Evolutionary conservation across 2,329 filamentous ascomycete genomes (phyloP).

Genomic region (Colletotrichum noveboracense): DNA sequence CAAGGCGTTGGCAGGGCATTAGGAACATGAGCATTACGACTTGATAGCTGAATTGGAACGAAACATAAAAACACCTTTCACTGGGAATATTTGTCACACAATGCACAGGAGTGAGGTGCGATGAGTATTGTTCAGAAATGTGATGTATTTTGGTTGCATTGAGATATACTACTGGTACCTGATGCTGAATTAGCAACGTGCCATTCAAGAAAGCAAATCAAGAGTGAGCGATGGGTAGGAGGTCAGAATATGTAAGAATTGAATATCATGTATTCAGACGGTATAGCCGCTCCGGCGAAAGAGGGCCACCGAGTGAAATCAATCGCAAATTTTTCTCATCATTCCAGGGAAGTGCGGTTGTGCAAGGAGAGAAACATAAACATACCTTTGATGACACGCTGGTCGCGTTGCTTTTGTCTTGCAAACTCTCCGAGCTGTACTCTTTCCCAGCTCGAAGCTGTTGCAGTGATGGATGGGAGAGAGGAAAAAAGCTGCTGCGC

Average conservation of each 20-base stretch:
- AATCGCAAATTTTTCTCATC: constrained; percentile 99
- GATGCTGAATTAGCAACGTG: neutral
- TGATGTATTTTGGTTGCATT: too few species aligned
- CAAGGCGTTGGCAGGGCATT: neutral
- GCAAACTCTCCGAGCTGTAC: neutral
- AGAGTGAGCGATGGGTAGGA: constrained; percentile 27
- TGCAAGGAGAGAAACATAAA: constrained; percentile 4
- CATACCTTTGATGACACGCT: constrained; percentile 25
- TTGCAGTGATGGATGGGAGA: neutral
- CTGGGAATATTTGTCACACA: neutral
- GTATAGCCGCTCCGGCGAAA: constrained; percentile 88
- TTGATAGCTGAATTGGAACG: neutral
- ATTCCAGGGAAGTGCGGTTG: constrained; percentile 44
- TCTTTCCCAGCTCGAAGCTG: neutral
- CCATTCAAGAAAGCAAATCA: neutral
- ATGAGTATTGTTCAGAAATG: too few species aligned
- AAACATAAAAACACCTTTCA: neutral
- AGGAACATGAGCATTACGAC: neutral
- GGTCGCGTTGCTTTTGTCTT: neutral
- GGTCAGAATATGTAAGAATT: constrained; percentile 99
- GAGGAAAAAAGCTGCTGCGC: neutral
- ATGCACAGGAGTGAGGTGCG: too few species aligned
- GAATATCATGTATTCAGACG: constrained; percentile 82
- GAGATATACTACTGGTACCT: neutral
- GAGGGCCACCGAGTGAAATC: constrained; percentile 84